Conservation (phyloP, 108 stramenopile species). For the Mayamaea pseudoterrestris region DNA sequence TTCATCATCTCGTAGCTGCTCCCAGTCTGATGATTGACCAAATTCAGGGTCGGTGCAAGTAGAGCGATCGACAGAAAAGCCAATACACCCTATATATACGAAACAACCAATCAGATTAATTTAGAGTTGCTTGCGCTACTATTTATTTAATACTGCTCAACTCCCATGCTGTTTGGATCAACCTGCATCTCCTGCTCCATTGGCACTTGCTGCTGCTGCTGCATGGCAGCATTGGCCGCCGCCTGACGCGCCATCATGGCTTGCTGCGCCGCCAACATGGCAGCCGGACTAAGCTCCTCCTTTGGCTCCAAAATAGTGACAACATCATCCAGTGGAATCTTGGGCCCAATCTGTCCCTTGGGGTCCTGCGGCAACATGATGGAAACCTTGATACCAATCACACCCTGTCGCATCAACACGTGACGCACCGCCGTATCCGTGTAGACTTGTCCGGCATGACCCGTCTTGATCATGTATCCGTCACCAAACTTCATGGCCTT, state of each 20-base stretch:
- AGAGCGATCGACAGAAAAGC: no score
- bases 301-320: constrained; percentile 87
- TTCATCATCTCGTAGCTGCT: no score
- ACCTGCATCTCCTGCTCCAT: no score
- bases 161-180: no score
- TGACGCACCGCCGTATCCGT: constrained; percentile 97
- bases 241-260: no score
- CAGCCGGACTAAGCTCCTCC: constrained; percentile 68
- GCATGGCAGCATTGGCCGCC: constrained; percentile 6
- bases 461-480: constrained; percentile 99
- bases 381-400: constrained; percentile 96
- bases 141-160: no score
- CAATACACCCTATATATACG: no score
- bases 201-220: no score
- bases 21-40: no score
- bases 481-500: constrained; percentile 99
- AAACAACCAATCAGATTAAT: no score
- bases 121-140: no score
- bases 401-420: constrained; percentile 99
- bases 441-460: constrained; percentile 96
- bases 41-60: no score
- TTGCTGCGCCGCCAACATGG: constrained; percentile 50
- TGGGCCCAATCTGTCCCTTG: constrained; percentile 72
- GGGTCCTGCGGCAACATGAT: constrained; percentile 99
- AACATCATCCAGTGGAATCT: constrained; percentile 86